Conservation (phyloP, 1,139 yeast species). For the Saccharomycopsis crataegensis region DNA sequence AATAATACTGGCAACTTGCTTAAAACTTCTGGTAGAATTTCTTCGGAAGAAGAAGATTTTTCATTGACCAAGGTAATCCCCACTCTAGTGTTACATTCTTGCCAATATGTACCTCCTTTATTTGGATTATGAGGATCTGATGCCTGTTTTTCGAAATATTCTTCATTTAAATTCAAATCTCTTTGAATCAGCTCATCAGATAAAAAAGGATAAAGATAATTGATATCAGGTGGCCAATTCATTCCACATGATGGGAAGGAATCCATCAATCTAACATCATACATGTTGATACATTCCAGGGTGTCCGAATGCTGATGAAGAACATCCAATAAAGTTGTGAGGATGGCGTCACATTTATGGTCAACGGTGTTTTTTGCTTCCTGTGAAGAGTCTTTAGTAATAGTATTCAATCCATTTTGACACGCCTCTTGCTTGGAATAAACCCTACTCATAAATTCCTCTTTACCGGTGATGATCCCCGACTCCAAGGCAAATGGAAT, state of each 20-base stretch:
- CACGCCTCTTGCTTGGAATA: slow-evolving; percentile 52
- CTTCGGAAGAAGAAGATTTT: slow-evolving; percentile 52
- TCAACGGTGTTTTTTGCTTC: slow-evolving; percentile 32
- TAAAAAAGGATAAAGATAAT: slow-evolving; percentile 53
- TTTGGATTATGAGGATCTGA: slow-evolving; percentile 25
- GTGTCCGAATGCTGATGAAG: slow-evolving; percentile 31
- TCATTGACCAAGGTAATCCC: slow-evolving; percentile 43
- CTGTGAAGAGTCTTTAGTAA: slow-evolving; percentile 16
- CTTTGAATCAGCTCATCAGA: slow-evolving; percentile 45
- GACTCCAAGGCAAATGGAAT: slow-evolving; percentile 62
- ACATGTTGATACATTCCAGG: slow-evolving; percentile 68
- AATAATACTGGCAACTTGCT: slow-evolving; percentile 54
- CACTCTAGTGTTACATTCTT: slow-evolving; percentile 66
- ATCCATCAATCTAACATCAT: slow-evolving; percentile 68
- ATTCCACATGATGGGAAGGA: slow-evolving; percentile 81
- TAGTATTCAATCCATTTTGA: slow-evolving; percentile 42
- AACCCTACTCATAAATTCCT: slow-evolving; percentile 35
- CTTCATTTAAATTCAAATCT: slow-evolving; percentile 45
- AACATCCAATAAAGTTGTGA: slow-evolving; percentile 36
- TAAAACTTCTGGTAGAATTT: slow-evolving; percentile 58
- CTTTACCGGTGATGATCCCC: slow-evolving; percentile 42
- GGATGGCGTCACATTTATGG: slow-evolving; percentile 41
- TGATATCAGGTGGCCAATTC: slow-evolving; percentile 86
- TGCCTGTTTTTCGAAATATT: slow-evolving; percentile 21
- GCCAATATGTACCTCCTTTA: slow-evolving; percentile 41